Base-by-base conservation (phyloP, 208 protist species). In the Acanthamoeba culbertsoni region DNA sequence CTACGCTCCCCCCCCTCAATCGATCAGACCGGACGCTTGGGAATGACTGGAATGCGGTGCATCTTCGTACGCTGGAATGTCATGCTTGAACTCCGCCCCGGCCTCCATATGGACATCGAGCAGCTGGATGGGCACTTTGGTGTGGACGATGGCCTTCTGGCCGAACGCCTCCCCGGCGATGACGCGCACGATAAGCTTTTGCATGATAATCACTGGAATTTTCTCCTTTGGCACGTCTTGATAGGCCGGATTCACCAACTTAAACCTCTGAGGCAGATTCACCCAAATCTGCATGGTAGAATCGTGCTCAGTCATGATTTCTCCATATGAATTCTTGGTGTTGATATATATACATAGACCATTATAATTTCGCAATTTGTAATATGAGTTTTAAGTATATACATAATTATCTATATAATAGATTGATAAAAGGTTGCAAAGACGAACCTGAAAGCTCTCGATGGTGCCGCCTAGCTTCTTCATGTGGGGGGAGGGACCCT, bases 211-310 rank as follows among this genome's bases (percentile, higher is more conserved):
- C 4, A 95, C 43, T 0, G 94, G 95, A 5, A 96, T 91, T 33
- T 96, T 37, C 26, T 92, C 86, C 94, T 96, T 46, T 73, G 63
- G 45, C 94, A 95, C 88, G 95, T 95, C 97, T 96, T 96, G 94
- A 77, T 95, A 82, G 46, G 96, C 53, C 31, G 98, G 97, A 16
- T 95, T 59, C 68, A 88, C 93, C 96, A 97, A 97, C 94, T 98
- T 98, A 59, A 94, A 91, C 86, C 94, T 93, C 20, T 45, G 40
- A 14, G 97, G 97, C 46, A 99, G 93, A 93, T 98, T 99, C 28
- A 98, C 91, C 98, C 98, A 99, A 0, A 99, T 46, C 96, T 98
- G 98, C 33, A 96, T 96, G 2, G 82, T 16, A 0, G 20, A 53
- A 51, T 31, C 14, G 20, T 31, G 35, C 26, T 18, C 0, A 2